Conservation (phyloP, 129 eudicot species). For the Pittosporum tobira region DNA sequence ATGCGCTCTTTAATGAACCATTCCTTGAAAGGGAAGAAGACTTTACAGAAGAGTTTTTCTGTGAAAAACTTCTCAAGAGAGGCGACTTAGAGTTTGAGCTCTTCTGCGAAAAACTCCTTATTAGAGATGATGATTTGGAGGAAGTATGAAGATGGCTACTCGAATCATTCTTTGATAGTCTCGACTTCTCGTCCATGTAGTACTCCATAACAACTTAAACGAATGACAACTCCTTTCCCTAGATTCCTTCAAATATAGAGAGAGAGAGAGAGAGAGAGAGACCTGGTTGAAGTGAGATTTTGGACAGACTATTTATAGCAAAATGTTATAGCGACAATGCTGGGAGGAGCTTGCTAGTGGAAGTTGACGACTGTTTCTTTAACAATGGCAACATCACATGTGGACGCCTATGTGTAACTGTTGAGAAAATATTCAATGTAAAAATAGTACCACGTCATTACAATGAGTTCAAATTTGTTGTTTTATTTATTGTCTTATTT, state of each 20-base stretch:
- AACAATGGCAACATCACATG: slow-evolving; percentile 27
- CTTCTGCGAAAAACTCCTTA: slow-evolving; percentile 51
- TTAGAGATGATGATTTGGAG: slow-evolving; percentile 34
- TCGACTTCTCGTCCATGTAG: slow-evolving; percentile 73
- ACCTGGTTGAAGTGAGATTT: slow-evolving; percentile 26
- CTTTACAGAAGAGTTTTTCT: slow-evolving; percentile 16
- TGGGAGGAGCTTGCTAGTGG: slow-evolving; percentile 18
- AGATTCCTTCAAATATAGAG: too few species aligned
- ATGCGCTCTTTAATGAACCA: slow-evolving; percentile 44
- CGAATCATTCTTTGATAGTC: slow-evolving; percentile 45
- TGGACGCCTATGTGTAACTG: slow-evolving; percentile 39
- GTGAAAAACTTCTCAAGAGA: slow-evolving; percentile 44
- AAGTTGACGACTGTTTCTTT: slow-evolving; percentile 24
- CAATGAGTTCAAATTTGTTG: slow-evolving; percentile 17
- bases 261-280: slow-evolving; percentile 17
- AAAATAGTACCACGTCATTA: not conserved
- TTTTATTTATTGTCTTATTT: too few species aligned
- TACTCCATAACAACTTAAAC: slow-evolving; percentile 32
- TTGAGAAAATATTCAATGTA: slow-evolving; percentile 16
- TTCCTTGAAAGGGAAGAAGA: slow-evolving; percentile 46
- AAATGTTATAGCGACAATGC: slow-evolving; percentile 16
- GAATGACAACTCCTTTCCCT: too few species aligned
- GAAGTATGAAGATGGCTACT: slow-evolving; percentile 20
- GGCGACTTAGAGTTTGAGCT: slow-evolving; percentile 34
- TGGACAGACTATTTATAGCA: slow-evolving; percentile 27